These are phyloP conservation scores for Saccharomycopsis microspora DNA, from an alignment of 805 yeast species.

Conservation along the genomic window DNA sequence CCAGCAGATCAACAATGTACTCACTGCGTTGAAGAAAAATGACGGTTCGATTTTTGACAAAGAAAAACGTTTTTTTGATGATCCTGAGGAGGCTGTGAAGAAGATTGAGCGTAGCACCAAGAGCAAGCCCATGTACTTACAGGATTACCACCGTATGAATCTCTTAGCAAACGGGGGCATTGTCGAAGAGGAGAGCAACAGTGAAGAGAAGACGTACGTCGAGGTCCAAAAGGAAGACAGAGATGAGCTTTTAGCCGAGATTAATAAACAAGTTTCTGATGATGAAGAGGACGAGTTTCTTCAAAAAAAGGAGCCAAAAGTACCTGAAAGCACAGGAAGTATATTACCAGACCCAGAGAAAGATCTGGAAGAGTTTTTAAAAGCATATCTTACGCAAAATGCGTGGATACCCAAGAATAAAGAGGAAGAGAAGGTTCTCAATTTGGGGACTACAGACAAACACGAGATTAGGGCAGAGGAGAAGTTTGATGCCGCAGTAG, in stretches of 20 bases:
- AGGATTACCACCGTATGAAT: slow-evolving; percentile 85
- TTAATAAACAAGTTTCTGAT: slow-evolving; percentile 44
- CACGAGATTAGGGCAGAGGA: slow-evolving; percentile 59
- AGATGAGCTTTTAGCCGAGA: slow-evolving; percentile 61
- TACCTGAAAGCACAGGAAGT: slow-evolving; percentile 21
- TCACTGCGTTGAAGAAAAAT: slow-evolving; percentile 56
- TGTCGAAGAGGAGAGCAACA: slow-evolving; percentile 42
- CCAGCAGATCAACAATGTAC: slow-evolving; percentile 59
- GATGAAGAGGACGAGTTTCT: slow-evolving; percentile 35
- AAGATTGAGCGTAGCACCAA: slow-evolving; percentile 17
- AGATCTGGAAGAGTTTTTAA: slow-evolving; percentile 60
- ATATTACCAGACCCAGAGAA: slow-evolving; percentile 54
- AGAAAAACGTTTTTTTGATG: slow-evolving; percentile 63
- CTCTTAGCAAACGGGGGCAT: slow-evolving; percentile 55
- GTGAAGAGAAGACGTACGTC: slow-evolving; percentile 46
- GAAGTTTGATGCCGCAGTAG: slow-evolving; percentile 87
- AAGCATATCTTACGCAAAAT: slow-evolving; percentile 58
- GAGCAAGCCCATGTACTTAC: slow-evolving; percentile 62
- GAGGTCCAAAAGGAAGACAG: slow-evolving; percentile 70
- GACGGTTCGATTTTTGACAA: slow-evolving; percentile 59
- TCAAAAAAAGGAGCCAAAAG: slow-evolving; percentile 39
- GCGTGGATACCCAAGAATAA: slow-evolving; percentile 83
- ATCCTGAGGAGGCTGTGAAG: slow-evolving; percentile 33
- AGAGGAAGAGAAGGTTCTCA: slow-evolving; percentile 42
- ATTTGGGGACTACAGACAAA: slow-evolving; percentile 22